Percentiles rank a stretch among this genome's conserved stretches.
Conservation (phyloP, 1,284 basidiomycete species). For the Sanghuangporus sanghuang region DNA sequence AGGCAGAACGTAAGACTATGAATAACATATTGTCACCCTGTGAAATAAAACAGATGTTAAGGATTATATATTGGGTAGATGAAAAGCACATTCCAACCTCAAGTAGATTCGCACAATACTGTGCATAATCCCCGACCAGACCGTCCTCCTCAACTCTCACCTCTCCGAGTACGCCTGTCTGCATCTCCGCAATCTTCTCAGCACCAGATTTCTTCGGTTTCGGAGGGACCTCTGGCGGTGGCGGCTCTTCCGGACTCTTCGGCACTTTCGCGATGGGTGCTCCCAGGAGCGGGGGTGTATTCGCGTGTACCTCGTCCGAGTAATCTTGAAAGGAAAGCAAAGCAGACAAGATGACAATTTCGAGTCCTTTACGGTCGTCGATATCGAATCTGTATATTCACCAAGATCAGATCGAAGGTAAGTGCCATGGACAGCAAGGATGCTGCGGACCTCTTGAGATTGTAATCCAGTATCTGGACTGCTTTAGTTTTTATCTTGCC, state of each 20-base stretch:
- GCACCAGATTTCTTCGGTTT: constrained; percentile 43
- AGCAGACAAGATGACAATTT: constrained; percentile 72
- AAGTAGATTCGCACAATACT: constrained; percentile 60
- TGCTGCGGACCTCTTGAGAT: constrained; percentile 49
- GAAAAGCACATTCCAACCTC: constrained; percentile 37
- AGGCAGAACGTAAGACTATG: constrained; percentile 62
- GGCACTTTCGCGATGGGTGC: constrained; percentile 12
- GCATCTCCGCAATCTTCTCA: constrained; percentile 63
- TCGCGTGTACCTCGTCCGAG: constrained; percentile 52
- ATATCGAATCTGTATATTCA: constrained; percentile 61
- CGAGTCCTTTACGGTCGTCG: constrained; percentile 75
- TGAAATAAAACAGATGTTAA: neutral
- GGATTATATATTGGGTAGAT: neutral
- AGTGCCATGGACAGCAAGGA: neutral
- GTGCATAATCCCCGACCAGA: constrained; percentile 57
- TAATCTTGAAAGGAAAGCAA: constrained; percentile 72
- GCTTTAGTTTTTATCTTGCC: constrained; percentile 59
- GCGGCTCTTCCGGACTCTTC: constrained; percentile 24
- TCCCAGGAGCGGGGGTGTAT: constrained; percentile 16
- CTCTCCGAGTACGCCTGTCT: constrained; percentile 69
- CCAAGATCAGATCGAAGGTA: neutral
- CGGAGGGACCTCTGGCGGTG: constrained; percentile 57
- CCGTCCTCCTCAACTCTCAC: constrained; percentile 66
- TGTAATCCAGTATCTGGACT: constrained; percentile 84
- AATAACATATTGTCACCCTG: constrained; percentile 79